A percentile compares a stretch with the other conserved stretches of the same genome.
Conservation (phyloP, 2,329 filamentous ascomycete genomes). For the Fusarium lateritium region DNA sequence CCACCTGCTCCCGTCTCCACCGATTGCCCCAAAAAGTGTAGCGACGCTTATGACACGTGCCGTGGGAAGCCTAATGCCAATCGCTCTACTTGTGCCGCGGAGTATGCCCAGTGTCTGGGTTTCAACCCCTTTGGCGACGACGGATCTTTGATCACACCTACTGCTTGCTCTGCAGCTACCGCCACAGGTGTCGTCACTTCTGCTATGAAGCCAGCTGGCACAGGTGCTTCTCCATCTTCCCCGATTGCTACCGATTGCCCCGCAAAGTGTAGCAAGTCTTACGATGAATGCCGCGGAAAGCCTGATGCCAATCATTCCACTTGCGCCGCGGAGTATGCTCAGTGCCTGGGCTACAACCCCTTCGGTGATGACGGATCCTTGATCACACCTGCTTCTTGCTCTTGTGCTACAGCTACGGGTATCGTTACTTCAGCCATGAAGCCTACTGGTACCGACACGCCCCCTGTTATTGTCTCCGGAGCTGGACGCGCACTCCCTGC, state of each 20-base stretch:
- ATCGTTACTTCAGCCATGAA: no score
- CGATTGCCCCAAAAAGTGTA: neutral
- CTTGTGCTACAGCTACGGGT: neutral
- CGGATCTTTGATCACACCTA: no score
- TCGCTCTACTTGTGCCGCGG: neutral
- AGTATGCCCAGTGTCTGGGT: neutral
- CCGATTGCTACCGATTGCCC: neutral
- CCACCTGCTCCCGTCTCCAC: no score
- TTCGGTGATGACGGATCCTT: neutral
- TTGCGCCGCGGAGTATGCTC: neutral
- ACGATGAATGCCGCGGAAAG: neutral
- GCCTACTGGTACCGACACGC: no score
- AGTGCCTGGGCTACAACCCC: neutral
- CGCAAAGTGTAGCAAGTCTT: neutral
- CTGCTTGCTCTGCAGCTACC: no score
- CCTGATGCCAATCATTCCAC: neutral
- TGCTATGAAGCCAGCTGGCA: no score
- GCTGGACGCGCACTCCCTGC: no score
- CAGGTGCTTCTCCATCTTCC: no score
- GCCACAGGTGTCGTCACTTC: no score
- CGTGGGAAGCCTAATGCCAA: neutral
- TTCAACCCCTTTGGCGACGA: neutral
- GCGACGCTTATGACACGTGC: neutral
- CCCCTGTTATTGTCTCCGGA: no score
- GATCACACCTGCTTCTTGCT: neutral